Evolutionary conservation across 306 rosid genomes (phyloP), one percentile per base, ranked within the genome.

Genomic region (Bauhinia variegata): DNA sequence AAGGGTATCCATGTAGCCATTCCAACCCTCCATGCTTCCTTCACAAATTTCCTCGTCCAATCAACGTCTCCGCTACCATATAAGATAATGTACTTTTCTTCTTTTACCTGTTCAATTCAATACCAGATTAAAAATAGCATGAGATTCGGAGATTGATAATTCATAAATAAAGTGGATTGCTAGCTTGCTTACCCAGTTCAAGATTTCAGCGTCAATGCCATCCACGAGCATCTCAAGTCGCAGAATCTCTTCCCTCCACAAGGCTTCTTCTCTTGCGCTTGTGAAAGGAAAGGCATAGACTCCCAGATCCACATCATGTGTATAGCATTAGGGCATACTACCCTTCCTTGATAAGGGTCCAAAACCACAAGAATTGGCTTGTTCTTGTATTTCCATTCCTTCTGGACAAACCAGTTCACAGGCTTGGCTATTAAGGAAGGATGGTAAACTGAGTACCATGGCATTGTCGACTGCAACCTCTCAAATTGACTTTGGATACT

Each of bases 261-360:
- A 79, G 60, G 70, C 66, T 81, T 87, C 89, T 63, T 87, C 92
- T 57, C 63, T 82, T 17, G 52, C 6, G 59, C 77, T 87, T 6
- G 89, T 84, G 76, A 87, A 84, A 62, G 92, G 92, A 67, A 79
- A 87, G 17, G 92, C 92, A 28, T 61, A 67, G 46, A 85, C 82
- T 69, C 89, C 89, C 89, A 87, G 70, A 84, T 87, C 85, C 87
- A 87, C 85, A 87, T 87, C 92, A 87, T 87, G 77, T 84, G 92
- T 37, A 87, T 74, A 54, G 92, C 92, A 54, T 87, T 87, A 17
- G 89, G 92, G 34, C 85, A 74, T 10, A 67, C 85, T 47, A 84
- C 92, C 60, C 54, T 77, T 2, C 89, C 92, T 47, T 84, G 82
- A n/a, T n/a, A n/a, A 65, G 89, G 85, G 19, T 87, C 92, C 68